Percentiles rank a stretch among this genome's conserved stretches.
Conservation (phyloP, 73 alveolate genomes). For the Paramecium tetraurelia region DNA sequence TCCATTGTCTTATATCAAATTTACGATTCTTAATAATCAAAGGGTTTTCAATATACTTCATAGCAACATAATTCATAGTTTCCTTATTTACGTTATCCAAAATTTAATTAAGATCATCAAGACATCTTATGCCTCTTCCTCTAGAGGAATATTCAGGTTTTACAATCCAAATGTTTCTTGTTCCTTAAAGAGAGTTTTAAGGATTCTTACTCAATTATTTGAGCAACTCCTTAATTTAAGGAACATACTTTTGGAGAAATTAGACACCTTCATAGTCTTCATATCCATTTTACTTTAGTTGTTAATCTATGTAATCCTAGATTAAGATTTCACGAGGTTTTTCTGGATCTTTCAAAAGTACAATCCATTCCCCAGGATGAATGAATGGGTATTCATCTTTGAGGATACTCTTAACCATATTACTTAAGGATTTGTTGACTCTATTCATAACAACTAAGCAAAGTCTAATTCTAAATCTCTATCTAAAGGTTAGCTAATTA, state of each 20-base stretch:
- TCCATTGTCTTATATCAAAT: conserved; percentile 83
- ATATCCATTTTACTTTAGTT: not conserved
- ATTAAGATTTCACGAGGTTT: not conserved
- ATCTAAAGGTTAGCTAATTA: not conserved
- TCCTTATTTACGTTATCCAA: conserved; percentile 74
- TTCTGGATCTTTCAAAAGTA: not conserved
- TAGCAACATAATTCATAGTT: conserved; percentile 76
- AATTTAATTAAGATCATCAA: conserved; percentile 69
- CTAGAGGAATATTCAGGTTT: conserved; percentile 70
- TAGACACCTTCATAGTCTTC: conserved; percentile 42
- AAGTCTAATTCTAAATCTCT: conserved; percentile 7
- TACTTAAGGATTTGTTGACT: not conserved
- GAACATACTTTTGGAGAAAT: not conserved
- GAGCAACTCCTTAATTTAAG: conserved; percentile 20
- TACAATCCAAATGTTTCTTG: conserved; percentile 56
- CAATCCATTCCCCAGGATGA: conserved; percentile 50
- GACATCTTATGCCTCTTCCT: conserved; percentile 93
- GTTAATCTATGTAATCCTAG: not conserved
- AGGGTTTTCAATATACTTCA: conserved; percentile 97
- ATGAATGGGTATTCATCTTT: conserved; percentile 34
- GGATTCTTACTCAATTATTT: conserved; percentile 28
- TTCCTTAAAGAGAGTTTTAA: conserved; percentile 29
- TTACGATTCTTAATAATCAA: conserved; percentile 78
- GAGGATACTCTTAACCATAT: not conserved
- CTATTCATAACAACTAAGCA: not conserved